These are phyloP conservation scores for Starmerella vitae DNA, from an alignment of 805 yeast species.

Conservation along the genomic window DNA sequence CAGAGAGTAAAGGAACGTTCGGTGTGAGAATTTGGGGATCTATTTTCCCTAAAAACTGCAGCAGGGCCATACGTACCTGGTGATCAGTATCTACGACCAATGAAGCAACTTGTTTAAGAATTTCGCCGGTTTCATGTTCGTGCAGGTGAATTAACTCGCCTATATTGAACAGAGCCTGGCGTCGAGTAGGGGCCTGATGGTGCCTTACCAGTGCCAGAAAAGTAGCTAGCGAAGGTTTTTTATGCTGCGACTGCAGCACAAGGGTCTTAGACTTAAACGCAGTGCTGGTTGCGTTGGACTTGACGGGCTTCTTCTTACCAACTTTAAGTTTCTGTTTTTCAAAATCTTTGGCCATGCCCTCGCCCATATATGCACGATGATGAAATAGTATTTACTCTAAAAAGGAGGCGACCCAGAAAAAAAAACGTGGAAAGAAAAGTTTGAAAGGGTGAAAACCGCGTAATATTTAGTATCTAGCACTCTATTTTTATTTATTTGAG, in stretches of 20 bases:
- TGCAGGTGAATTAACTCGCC: conserved; percentile 10
- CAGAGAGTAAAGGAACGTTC: conserved; percentile 30
- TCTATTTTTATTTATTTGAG: no score
- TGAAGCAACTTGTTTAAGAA: conserved; percentile 43
- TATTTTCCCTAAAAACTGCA: conserved; percentile 28
- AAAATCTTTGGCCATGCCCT: conserved; percentile 67
- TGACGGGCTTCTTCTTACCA: conserved; percentile 64
- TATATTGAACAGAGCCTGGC: conserved; percentile 20
- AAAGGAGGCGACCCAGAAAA: no score
- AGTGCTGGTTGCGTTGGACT: conserved; percentile 71
- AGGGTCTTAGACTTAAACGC: conserved; percentile 61
- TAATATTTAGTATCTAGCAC: no score
- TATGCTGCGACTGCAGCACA: conserved; percentile 35
- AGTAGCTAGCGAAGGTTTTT: conserved; percentile 10
- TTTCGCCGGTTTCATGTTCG: conserved; percentile 12
- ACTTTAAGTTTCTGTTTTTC: conserved; percentile 68
- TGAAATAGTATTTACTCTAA: no score
- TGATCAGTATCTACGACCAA: conserved; percentile 52
- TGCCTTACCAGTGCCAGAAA: conserved; percentile 19
- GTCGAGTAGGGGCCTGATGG: conserved; percentile 20
- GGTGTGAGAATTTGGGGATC: conserved; percentile 27
- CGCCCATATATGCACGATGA: no score
- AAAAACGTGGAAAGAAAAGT: no score
- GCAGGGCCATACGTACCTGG: conserved; percentile 49
- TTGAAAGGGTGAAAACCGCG: no score